Evolutionary conservation across 1,284 basidiomycete genomes (phyloP).

Genomic region (Trichosporon asahii): DNA sequence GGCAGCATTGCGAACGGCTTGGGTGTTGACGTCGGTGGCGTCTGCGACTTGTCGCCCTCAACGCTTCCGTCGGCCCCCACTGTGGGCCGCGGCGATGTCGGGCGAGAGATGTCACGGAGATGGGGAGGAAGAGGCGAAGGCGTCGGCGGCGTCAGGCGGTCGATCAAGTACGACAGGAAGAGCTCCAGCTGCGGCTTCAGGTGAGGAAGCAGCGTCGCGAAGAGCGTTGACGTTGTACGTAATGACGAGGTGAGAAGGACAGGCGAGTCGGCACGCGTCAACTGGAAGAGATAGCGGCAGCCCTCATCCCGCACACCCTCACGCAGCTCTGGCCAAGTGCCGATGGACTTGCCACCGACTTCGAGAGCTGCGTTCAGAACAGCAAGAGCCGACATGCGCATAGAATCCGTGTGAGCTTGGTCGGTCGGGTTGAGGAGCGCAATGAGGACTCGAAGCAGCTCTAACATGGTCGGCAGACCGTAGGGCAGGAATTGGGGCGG

Average conservation of each 20-base stretch:
- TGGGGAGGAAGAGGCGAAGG: conserved; percentile 40
- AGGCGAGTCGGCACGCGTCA: conserved; percentile 83
- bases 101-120: conserved; percentile 50
- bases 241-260: conserved; percentile 74
- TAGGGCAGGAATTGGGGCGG: conserved; percentile 57
- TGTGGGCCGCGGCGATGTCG: conserved; percentile 56
- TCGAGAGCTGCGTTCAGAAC: conserved; percentile 90
- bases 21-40: conserved; percentile 33
- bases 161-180: conserved; percentile 88
- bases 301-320: conserved; percentile 65
- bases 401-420: conserved; percentile 93
- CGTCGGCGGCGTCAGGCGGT: conserved; percentile 69
- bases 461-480: conserved; percentile 87
- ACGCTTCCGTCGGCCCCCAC: conserved; percentile 22
- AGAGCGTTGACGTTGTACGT: conserved; percentile 80
- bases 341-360: conserved; percentile 71
- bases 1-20: conserved; percentile 48
- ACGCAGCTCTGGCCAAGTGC: conserved; percentile 56
- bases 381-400: conserved; percentile 81
- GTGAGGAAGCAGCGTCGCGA: conserved; percentile 80
- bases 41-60: conserved; percentile 15
- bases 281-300: conserved; percentile 91
- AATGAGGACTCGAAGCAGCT: conserved; percentile 88
- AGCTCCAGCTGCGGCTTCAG: conserved; percentile 97
- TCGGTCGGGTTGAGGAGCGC: conserved; percentile 94